Percentiles rank a stretch among this genome's conserved stretches.
These are phyloP conservation scores for Saccharomycopsis amapae DNA, from an alignment of 805 yeast genomes.

Conservation along the genomic window DNA sequence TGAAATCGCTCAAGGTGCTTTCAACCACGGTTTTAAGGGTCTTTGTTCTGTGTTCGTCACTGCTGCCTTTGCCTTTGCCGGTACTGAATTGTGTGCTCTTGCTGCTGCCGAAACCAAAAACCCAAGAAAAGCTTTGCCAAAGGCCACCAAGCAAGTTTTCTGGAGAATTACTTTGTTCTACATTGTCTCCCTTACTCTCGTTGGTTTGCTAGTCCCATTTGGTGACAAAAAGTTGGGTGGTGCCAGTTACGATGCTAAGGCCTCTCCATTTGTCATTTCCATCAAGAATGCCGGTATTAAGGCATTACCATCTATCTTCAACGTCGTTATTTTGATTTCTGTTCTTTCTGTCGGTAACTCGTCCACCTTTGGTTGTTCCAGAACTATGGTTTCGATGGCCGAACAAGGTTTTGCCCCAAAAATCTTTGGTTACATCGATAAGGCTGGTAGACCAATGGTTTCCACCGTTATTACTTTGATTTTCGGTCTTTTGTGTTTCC, in stretches of 20 bases:
- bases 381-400: conserved; percentile 57
- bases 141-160: conserved; percentile 74
- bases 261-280: conserved; percentile 77
- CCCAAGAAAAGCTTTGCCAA: conserved; percentile 61
- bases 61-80: conserved; percentile 72
- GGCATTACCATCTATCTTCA: conserved; percentile 59
- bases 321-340: conserved; percentile 60
- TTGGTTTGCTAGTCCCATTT: conserved; percentile 70
- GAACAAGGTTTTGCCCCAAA: conserved; percentile 59
- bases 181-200: conserved; percentile 47
- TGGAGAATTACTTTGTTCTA: conserved; percentile 75
- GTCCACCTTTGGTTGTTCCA: conserved; percentile 61
- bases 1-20: too few species aligned
- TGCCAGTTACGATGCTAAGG: conserved; percentile 49
- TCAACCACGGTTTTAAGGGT: conserved; percentile 46
- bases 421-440: conserved; percentile 52
- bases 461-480: conserved; percentile 44
- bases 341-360: conserved; percentile 69
- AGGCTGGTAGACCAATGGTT: conserved; percentile 59
- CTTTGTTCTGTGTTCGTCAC: conserved; percentile 47
- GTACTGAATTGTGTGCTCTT: conserved; percentile 66
- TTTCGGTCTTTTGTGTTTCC: conserved; percentile 53
- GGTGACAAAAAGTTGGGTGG: conserved; percentile 41
- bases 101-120: conserved; percentile 72
- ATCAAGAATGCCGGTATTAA: conserved; percentile 54